These are phyloP conservation scores for Cyclotella kingstonii DNA, from an alignment of 108 stramenopile genomes.

Conservation along the genomic window DNA sequence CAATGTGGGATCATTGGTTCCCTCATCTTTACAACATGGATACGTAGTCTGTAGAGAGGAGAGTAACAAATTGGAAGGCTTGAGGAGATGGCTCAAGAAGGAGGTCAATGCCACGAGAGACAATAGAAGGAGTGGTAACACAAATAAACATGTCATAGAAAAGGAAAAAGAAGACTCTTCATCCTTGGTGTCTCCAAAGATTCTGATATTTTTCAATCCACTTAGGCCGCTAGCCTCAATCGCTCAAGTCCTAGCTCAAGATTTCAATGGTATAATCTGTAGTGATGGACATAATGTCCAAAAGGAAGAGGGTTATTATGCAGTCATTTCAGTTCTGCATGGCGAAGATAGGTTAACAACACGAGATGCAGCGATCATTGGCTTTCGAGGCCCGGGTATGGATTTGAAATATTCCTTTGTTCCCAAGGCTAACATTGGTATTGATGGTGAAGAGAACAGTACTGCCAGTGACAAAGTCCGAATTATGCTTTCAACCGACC, in stretches of 20 bases:
- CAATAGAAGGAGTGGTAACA: not conserved
- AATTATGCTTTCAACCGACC: constrained; percentile 82
- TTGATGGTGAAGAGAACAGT: not conserved
- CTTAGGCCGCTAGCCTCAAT: constrained; percentile 71
- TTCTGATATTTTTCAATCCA: constrained; percentile 76
- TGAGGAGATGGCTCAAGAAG: constrained; percentile 68
- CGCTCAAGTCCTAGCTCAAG: constrained; percentile 55
- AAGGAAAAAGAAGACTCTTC: no score
- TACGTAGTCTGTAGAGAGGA: constrained; percentile 73
- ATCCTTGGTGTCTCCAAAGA: constrained; percentile 38
- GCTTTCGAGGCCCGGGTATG: constrained; percentile 51
- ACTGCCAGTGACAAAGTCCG: constrained; percentile 41
- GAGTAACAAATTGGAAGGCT: constrained; percentile 69
- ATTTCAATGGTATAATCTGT: constrained; percentile 50
- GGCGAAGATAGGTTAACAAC: constrained; percentile 63
- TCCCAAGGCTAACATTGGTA: not conserved
- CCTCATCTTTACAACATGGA: constrained; percentile 76
- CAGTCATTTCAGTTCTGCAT: constrained; percentile 60
- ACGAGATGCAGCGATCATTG: constrained; percentile 75
- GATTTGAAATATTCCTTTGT: not conserved
- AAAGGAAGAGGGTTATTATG: constrained; percentile 25
- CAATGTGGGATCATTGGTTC: constrained; percentile 79
- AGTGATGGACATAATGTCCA: constrained; percentile 37
- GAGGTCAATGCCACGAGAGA: constrained; percentile 26
- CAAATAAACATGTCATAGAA: no score